phyloP scores from a whole-genome alignment of 257 asterid genomes.

The Fraxinus cuspidata region DNA sequence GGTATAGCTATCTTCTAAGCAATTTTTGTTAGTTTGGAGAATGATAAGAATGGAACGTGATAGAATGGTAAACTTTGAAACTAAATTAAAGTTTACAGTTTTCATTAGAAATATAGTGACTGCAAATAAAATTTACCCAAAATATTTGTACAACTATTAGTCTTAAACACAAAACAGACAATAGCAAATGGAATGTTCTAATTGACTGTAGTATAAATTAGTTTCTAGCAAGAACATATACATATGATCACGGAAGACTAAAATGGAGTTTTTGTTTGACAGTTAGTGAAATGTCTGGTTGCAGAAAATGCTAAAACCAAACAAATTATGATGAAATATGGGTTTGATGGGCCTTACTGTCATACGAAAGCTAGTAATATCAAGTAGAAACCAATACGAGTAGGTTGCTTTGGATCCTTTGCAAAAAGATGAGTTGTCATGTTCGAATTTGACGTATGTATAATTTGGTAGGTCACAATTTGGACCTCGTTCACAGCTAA shows the following conservation, averaged over 20 bases:
- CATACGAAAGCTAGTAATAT: conserved; percentile 10
- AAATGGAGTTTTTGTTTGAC: conserved; percentile 17
- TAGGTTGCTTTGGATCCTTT: conserved; percentile 45
- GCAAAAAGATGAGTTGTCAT: conserved; percentile 19
- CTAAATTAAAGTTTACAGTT: no score
- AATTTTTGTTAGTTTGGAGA: no score
- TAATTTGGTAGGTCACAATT: conserved; percentile 18
- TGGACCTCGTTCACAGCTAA: conserved; percentile 17
- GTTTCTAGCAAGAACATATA: neutral
- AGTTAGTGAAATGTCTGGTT: conserved; percentile 27
- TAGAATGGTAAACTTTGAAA: no score
- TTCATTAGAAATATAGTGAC: neutral
- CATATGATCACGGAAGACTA: neutral
- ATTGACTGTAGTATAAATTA: neutral
- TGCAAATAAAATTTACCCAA: neutral
- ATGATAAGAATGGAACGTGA: no score
- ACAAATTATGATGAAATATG: conserved; percentile 14
- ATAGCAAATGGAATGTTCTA: conserved; percentile 2
- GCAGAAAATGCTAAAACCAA: conserved; percentile 20
- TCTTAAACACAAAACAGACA: neutral
- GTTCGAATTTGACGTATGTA: neutral
- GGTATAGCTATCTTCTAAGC: no score
- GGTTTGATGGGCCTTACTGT: conserved; percentile 20
- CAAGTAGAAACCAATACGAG: conserved; percentile 10
- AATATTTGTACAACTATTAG: neutral